These are phyloP conservation scores for Wickerhamomyces canadensis DNA, from an alignment of 805 yeast genomes.

Conservation along the genomic window DNA sequence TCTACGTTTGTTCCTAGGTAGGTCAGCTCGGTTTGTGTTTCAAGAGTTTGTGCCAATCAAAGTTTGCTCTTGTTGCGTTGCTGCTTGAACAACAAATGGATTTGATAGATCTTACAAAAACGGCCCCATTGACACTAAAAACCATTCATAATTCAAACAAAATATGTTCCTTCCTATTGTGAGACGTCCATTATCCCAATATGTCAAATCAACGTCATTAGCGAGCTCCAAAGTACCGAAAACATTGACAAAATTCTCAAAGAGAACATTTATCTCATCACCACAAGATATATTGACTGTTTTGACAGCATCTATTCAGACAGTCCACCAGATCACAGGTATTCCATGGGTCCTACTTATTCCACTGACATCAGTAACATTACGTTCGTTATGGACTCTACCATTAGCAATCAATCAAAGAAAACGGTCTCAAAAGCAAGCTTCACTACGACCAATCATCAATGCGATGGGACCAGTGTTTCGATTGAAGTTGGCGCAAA, in stretches of 20 bases:
- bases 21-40: no score
- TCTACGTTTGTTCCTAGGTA: no score
- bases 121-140: no score
- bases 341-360: conserved; percentile 82
- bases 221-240: no score
- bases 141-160: no score
- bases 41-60: no score
- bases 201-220: no score
- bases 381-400: conserved; percentile 63
- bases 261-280: conserved; percentile 8
- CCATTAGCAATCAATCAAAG: conserved; percentile 79
- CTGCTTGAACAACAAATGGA: no score
- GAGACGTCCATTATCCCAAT: background rate
- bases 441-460: conserved; percentile 62
- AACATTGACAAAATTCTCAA: background rate
- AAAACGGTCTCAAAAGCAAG: conserved; percentile 62
- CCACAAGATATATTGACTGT: conserved; percentile 11
- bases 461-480: conserved; percentile 73
- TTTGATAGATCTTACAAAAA: no score
- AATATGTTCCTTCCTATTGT: no score
- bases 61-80: no score
- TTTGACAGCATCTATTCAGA: conserved; percentile 32
- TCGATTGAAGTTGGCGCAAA: conserved; percentile 43
- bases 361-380: conserved; percentile 62
- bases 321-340: conserved; percentile 49